Conservation (phyloP, 2,329 filamentous ascomycete species). For the Tolypocladium pustulatum region DNA sequence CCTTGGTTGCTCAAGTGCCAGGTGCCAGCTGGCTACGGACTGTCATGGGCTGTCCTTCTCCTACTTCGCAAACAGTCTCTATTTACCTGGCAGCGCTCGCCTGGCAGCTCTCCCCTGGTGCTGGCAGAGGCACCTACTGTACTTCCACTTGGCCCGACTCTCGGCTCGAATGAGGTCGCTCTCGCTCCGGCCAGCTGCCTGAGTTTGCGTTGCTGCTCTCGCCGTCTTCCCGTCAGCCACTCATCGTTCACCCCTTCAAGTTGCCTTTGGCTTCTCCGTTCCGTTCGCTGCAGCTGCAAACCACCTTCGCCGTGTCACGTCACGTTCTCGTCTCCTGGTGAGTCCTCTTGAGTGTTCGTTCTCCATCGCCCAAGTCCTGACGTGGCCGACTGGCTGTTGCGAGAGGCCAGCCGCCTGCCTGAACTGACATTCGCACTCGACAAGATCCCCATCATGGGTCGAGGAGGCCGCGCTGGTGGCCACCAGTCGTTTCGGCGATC, state of each 20-base stretch:
- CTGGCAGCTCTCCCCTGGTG: background rate
- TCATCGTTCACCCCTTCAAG: background rate
- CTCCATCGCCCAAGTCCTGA: background rate
- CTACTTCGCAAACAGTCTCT: background rate
- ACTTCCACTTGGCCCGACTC: background rate
- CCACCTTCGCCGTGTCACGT: background rate
- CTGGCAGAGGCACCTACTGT: background rate
- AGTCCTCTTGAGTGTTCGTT: background rate
- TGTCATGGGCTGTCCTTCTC: conserved; percentile 1
- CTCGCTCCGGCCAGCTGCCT: background rate
- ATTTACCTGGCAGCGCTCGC: background rate
- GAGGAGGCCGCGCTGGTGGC: conserved; percentile 23
- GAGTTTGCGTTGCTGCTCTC: background rate
- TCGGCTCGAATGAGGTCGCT: background rate
- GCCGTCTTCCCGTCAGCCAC: background rate
- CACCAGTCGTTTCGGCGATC: conserved; percentile 28
- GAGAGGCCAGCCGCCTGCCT: background rate
- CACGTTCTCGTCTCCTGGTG: background rate
- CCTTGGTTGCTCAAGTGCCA: background rate
- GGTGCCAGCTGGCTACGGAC: background rate
- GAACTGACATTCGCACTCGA: background rate
- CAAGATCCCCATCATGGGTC: conserved; percentile 22
- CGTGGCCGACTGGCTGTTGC: background rate
- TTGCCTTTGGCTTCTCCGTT: background rate
- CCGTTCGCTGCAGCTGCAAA: background rate